These are phyloP conservation scores for Eucalyptus paniculata DNA, from an alignment of 345 rosid species.

Conservation along the genomic window DNA sequence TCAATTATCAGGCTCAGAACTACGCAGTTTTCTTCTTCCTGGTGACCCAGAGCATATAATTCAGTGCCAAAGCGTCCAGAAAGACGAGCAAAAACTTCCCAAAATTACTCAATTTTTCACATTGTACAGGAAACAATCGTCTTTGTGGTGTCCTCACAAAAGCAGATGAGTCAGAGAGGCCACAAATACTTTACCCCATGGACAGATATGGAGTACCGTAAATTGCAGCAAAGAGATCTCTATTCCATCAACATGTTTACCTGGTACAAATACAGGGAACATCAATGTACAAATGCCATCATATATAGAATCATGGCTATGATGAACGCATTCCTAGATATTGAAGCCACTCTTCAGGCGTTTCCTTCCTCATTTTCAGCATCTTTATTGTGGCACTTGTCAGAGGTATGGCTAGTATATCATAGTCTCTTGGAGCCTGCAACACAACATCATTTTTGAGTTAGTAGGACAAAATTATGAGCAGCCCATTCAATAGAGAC, in stretches of 20 bases:
- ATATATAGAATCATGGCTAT: slow-evolving; percentile 11
- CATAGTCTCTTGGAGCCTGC: slow-evolving; percentile 82
- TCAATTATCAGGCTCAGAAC: not conserved
- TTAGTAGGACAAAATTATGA: not conserved
- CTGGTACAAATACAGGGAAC: not conserved
- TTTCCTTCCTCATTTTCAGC: slow-evolving; percentile 55
- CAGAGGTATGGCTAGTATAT: slow-evolving; percentile 83
- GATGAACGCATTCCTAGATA: slow-evolving; percentile 35
- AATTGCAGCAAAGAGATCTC: not conserved
- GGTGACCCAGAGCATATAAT: not conserved
- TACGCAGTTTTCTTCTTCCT: not conserved
- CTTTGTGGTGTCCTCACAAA: not conserved
- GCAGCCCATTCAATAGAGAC: not conserved
- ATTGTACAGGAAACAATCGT: not conserved
- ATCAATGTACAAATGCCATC: not conserved
- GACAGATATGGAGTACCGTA: not conserved
- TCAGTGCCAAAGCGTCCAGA: not conserved
- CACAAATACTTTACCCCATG: not conserved
- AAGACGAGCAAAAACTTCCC: not conserved
- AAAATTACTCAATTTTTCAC: not conserved
- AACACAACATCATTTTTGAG: not conserved
- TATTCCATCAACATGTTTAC: not conserved
- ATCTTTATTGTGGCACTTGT: slow-evolving; percentile 60
- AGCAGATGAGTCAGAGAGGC: not conserved
- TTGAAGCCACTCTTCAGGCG: slow-evolving; percentile 81